A percentile compares a stretch with the other conserved stretches of the same genome.
Conservation (phyloP, 2,329 filamentous ascomycete species). For the Trichoderma endophyticum region DNA sequence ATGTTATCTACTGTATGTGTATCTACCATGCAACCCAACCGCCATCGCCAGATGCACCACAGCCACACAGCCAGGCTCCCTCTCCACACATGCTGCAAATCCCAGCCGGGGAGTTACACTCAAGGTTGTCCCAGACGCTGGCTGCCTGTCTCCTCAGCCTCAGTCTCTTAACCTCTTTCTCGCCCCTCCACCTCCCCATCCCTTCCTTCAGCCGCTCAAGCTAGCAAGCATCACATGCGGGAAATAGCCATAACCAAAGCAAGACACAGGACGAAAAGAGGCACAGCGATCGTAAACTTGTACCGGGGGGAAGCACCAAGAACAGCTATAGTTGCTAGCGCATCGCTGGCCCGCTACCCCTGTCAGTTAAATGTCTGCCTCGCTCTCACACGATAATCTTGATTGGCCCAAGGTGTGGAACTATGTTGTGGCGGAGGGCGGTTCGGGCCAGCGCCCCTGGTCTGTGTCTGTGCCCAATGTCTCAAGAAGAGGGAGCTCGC, state of each 20-base stretch:
- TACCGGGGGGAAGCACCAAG: neutral
- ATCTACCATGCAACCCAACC: neutral
- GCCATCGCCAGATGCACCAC: neutral
- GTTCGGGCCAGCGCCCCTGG: neutral
- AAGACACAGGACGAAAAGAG: neutral
- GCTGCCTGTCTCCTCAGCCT: constrained; percentile 9
- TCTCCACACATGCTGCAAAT: neutral
- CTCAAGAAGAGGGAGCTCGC: neutral
- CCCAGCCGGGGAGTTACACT: neutral
- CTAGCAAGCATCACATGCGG: constrained; percentile 5
- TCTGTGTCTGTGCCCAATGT: neutral
- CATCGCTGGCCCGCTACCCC: neutral
- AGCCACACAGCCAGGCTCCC: neutral
- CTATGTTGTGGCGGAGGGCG: constrained; percentile 12
- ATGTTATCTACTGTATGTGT: neutral
- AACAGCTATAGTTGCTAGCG: neutral
- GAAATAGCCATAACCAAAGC: neutral
- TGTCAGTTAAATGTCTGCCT: neutral
- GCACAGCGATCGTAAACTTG: neutral
- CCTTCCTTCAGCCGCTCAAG: neutral
- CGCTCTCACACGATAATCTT: neutral
- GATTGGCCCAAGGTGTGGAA: neutral
- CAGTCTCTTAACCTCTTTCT: neutral
- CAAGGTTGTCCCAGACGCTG: constrained; percentile 1
- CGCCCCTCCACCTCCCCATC: neutral